These are phyloP conservation scores for Zygosaccharomyces rouxii DNA, from an alignment of 805 yeast genomes.

Conservation along the genomic window DNA sequence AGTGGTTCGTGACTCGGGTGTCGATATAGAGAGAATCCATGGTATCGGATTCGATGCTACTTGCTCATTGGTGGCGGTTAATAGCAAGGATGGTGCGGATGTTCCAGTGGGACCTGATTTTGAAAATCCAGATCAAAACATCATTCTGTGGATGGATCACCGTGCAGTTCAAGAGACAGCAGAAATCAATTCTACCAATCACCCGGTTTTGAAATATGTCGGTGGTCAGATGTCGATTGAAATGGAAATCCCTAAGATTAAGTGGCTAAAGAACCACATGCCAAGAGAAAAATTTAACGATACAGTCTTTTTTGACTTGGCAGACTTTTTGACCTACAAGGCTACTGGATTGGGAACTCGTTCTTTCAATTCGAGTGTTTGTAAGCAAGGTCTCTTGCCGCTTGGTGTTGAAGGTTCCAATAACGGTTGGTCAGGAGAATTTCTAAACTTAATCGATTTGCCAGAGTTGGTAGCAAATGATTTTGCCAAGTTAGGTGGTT, in stretches of 20 bases:
- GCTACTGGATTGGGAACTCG: slow-evolving; percentile 87
- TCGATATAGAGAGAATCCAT: slow-evolving; percentile 60
- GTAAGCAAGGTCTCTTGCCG: slow-evolving; percentile 95
- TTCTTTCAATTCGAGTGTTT: slow-evolving; percentile 83
- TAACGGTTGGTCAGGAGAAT: slow-evolving; percentile 87
- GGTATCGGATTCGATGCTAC: slow-evolving; percentile 98
- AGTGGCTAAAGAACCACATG: slow-evolving; percentile 88
- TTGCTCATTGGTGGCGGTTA: slow-evolving; percentile 83
- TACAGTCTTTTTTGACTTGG: slow-evolving; percentile 84
- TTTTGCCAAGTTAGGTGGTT: slow-evolving; percentile 79
- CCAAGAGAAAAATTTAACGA: slow-evolving; percentile 53
- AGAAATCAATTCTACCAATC: slow-evolving; percentile 73
- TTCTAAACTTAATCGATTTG: slow-evolving; percentile 62
- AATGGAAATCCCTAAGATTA: slow-evolving; percentile 96
- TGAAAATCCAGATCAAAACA: slow-evolving; percentile 64
- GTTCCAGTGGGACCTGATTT: slow-evolving; percentile 93
- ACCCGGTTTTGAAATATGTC: slow-evolving; percentile 79
- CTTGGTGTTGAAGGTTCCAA: slow-evolving; percentile 81
- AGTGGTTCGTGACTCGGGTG: slow-evolving; percentile 68
- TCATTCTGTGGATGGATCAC: slow-evolving; percentile 98
- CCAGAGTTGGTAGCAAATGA: slow-evolving; percentile 74
- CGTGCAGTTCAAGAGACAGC: slow-evolving; percentile 81
- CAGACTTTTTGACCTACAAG: slow-evolving; percentile 86
- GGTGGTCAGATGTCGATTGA: slow-evolving; percentile 98
- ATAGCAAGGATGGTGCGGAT: slow-evolving; percentile 61